A percentile compares a stretch with the other conserved stretches of the same genome.
Evolutionary conservation across 1,284 basidiomycete genomes (phyloP).

Genomic region (Bjerkandera adusta): DNA sequence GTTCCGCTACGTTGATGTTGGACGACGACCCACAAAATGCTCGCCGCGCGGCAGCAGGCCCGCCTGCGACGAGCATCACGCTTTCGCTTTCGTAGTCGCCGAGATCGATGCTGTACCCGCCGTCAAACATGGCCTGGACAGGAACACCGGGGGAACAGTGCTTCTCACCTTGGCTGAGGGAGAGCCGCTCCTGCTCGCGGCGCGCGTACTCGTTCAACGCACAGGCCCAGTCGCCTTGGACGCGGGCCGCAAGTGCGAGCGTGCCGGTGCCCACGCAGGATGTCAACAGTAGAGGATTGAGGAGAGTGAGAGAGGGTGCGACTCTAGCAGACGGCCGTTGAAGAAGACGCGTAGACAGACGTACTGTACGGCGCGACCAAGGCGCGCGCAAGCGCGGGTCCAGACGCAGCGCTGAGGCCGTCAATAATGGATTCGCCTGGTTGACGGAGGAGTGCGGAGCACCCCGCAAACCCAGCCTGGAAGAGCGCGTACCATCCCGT

Average conservation of each 20-base stretch:
- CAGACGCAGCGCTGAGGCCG: too few species aligned
- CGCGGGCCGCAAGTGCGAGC: constrained; percentile 57
- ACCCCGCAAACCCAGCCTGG: too few species aligned
- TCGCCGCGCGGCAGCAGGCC: constrained; percentile 62
- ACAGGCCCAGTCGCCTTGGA: constrained; percentile 63
- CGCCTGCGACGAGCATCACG: constrained; percentile 60
- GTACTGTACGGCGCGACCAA: constrained; percentile 81
- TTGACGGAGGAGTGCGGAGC: too few species aligned
- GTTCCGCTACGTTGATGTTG: too few species aligned
- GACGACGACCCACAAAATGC: too few species aligned
- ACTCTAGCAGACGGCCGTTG: constrained; percentile 64
- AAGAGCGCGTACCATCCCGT: too few species aligned
- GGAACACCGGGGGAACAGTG: constrained; percentile 24
- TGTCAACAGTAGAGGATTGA: constrained; percentile 57
- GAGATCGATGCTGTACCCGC: constrained; percentile 59
- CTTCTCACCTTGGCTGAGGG: constrained; percentile 13
- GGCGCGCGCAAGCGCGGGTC: constrained; percentile 65
- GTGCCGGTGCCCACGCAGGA: constrained; percentile 47
- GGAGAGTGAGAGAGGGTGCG: constrained; percentile 77
- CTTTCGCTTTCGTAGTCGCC: constrained; percentile 54
- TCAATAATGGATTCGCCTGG: too few species aligned
- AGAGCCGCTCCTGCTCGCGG: constrained; percentile 25
- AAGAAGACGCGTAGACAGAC: constrained; percentile 72
- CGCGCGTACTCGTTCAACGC: constrained; percentile 54
- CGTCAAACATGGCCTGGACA: constrained; percentile 58